phyloP scores from a whole-genome alignment of 2,329 filamentous ascomycete species.

The Bipolaris zeicola region DNA sequence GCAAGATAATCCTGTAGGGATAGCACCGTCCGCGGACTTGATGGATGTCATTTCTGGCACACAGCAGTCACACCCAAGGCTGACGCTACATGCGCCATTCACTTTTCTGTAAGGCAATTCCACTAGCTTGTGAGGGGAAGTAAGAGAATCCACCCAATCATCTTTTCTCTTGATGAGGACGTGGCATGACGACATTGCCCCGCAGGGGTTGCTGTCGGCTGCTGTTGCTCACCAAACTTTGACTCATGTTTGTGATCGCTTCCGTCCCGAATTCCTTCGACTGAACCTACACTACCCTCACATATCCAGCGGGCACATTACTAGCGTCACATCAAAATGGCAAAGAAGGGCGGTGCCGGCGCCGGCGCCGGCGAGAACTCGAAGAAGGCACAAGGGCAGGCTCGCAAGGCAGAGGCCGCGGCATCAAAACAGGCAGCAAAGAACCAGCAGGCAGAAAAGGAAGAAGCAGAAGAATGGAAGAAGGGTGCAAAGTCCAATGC shows the following conservation, averaged over 20 bases:
- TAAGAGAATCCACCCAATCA: slow-evolving; percentile 13
- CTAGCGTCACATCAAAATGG: slow-evolving; percentile 27
- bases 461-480: slow-evolving; percentile 77
- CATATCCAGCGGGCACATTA: neutral
- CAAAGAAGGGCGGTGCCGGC: slow-evolving; percentile 62
- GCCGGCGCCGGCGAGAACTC: slow-evolving; percentile 71
- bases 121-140: slow-evolving; percentile 16
- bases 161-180: neutral
- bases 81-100: slow-evolving; percentile 12
- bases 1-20: no score
- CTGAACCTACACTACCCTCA: neutral
- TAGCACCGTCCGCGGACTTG: no score
- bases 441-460: slow-evolving; percentile 67
- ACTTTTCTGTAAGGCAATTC: slow-evolving; percentile 5
- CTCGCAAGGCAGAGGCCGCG: slow-evolving; percentile 88
- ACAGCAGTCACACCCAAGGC: neutral
- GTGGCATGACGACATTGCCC: slow-evolving; percentile 17
- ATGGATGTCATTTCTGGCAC: no score
- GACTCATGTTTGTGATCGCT: slow-evolving; percentile 15
- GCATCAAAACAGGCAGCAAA: slow-evolving; percentile 77
- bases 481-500: slow-evolving; percentile 83
- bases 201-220: slow-evolving; percentile 12
- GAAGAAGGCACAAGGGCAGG: slow-evolving; percentile 90
- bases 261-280: neutral
- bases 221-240: slow-evolving; percentile 19